Conservation (phyloP, 352 stramenopile genomes). For the Phytophthora crassamura region DNA sequence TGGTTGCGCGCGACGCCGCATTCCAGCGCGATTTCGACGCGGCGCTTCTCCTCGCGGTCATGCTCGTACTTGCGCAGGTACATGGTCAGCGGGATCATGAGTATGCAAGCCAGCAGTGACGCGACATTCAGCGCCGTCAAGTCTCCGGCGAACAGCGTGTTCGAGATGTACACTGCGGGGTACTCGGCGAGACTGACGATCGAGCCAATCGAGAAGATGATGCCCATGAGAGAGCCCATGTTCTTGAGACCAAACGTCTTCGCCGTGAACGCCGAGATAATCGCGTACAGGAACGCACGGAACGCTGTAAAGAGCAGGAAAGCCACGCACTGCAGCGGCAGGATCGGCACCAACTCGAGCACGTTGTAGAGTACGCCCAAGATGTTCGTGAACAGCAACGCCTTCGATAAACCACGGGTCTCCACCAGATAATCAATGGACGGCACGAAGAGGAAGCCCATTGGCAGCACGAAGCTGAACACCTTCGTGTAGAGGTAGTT, state of each 20-base stretch:
- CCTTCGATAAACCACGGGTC: slow-evolving; percentile 62
- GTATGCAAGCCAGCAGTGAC: slow-evolving; percentile 57
- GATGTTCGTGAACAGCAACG: slow-evolving; percentile 78
- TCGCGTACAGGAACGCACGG: slow-evolving; percentile 87
- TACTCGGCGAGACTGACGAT: slow-evolving; percentile 82
- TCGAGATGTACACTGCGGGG: slow-evolving; percentile 78
- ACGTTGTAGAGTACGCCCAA: slow-evolving; percentile 79
- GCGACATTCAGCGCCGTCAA: slow-evolving; percentile 59
- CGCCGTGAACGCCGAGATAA: slow-evolving; percentile 86
- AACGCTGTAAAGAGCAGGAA: slow-evolving; percentile 88
- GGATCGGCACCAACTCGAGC: slow-evolving; percentile 68
- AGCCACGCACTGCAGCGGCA: slow-evolving; percentile 69
- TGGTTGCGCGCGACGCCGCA: slow-evolving; percentile 20
- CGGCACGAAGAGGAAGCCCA: slow-evolving; percentile 87
- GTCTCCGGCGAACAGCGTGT: slow-evolving; percentile 61
- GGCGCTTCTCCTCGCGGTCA: slow-evolving; percentile 45
- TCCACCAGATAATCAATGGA: slow-evolving; percentile 88
- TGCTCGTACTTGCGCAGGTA: slow-evolving; percentile 65
- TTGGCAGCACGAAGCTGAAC: slow-evolving; percentile 85
- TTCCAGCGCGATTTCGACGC: slow-evolving; percentile 39
- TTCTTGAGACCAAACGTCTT: slow-evolving; percentile 90
- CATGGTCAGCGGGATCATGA: slow-evolving; percentile 69
- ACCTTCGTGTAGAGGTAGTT: slow-evolving; percentile 85
- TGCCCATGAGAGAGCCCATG: slow-evolving; percentile 82
- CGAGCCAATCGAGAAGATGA: slow-evolving; percentile 84